Conservation (phyloP, 2,329 filamentous ascomycete genomes). For the Aspergillus sp. region DNA sequence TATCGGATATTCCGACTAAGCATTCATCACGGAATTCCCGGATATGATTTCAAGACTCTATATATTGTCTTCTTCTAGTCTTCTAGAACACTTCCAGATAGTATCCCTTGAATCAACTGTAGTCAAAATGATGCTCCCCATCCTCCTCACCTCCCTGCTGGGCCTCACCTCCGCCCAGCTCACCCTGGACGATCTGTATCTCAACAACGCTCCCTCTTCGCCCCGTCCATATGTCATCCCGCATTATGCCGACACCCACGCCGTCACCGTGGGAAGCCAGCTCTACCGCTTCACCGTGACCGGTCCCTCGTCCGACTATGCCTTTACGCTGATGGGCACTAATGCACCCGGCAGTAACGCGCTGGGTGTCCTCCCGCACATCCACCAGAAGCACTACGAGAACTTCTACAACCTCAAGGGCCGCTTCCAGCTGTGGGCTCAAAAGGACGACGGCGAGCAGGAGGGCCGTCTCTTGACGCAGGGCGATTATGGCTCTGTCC, state of each 20-base stretch:
- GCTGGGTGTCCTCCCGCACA: conserved; percentile 42
- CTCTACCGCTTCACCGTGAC: conserved; percentile 42
- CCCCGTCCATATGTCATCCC: conserved; percentile 33
- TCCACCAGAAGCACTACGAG: conserved; percentile 41
- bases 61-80: too few species aligned
- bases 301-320: conserved; percentile 40
- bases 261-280: conserved; percentile 32
- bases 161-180: conserved; percentile 2
- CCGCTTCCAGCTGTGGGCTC: conserved; percentile 43
- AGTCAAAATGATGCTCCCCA: neutral
- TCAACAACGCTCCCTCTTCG: conserved; percentile 24
- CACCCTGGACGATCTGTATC: conserved; percentile 17
- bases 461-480: conserved; percentile 37
- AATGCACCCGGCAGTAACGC: conserved; percentile 33
- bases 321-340: conserved; percentile 43
- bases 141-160: conserved; percentile 4
- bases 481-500: conserved; percentile 45
- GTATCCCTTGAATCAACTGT: neutral
- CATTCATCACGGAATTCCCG: neutral
- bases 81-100: too few species aligned
- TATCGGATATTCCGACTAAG: too few species aligned
- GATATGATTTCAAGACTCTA: too few species aligned
- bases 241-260: conserved; percentile 26
- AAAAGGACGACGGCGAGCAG: conserved; percentile 26
- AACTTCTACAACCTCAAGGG: conserved; percentile 46